These are phyloP conservation scores for Nicotiana tabacum DNA, from an alignment of 257 asterid species.

Conservation along the genomic window DNA sequence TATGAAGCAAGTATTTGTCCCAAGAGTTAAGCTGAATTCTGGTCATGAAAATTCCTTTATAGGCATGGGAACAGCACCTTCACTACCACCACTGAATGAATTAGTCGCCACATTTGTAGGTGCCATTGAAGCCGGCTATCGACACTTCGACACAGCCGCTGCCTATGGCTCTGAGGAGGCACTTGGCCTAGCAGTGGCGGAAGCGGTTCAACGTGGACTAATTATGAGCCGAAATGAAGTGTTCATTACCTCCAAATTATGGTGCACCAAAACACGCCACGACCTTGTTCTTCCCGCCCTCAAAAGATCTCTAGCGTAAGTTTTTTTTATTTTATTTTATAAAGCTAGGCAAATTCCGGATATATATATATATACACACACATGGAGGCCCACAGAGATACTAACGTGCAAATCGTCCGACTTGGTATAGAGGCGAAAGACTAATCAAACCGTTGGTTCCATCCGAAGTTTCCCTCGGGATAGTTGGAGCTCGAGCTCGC, in stretches of 20 bases:
- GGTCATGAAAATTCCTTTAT: not conserved
- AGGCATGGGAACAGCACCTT: conserved; percentile 13
- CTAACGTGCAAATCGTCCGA: no score
- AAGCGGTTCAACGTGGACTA: conserved; percentile 31
- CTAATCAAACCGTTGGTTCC: no score
- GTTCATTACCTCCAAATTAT: conserved; percentile 47
- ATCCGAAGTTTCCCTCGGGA: no score
- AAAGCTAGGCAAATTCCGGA: no score
- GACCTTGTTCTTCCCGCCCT: conserved; percentile 49
- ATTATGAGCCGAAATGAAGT: conserved; percentile 33
- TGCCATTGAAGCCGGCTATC: conserved; percentile 40
- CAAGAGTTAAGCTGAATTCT: not conserved
- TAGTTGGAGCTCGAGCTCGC: no score
- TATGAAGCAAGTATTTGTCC: not conserved
- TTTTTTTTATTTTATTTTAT: not conserved
- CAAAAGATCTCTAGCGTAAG: conserved; percentile 33
- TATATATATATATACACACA: no score
- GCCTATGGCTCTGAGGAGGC: conserved; percentile 37
- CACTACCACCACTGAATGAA: conserved; percentile 30
- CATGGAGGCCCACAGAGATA: no score
- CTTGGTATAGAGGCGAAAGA: no score
- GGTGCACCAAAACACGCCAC: conserved; percentile 18
- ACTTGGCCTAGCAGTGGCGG: conserved; percentile 36
- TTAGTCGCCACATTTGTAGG: conserved; percentile 23
- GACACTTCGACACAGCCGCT: conserved; percentile 52